These are phyloP conservation scores for Eutrema yunnanense DNA, from an alignment of 345 rosid species.

Conservation along the genomic window DNA sequence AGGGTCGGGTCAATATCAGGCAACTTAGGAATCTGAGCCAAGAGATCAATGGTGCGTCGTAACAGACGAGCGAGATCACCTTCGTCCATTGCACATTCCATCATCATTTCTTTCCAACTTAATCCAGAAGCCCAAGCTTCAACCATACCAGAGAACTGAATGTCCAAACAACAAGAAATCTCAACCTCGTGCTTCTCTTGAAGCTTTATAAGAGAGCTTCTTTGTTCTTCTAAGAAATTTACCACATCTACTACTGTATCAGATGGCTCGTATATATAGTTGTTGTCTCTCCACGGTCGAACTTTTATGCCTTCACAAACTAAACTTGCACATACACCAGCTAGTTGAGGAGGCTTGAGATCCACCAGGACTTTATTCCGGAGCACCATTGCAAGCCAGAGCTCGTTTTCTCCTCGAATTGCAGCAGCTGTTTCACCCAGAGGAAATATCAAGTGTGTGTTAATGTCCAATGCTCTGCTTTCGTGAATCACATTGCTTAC, in stretches of 20 bases:
- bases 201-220: constrained; percentile 48
- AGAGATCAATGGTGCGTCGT: constrained; percentile 71
- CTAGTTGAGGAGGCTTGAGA: constrained; percentile 79
- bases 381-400: constrained; percentile 90
- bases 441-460: constrained; percentile 73
- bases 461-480: constrained; percentile 69
- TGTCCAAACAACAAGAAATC: constrained; percentile 65
- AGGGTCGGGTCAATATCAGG: constrained; percentile 66
- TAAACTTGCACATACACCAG: constrained; percentile 70
- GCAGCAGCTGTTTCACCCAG: constrained; percentile 96
- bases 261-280: constrained; percentile 69
- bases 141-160: constrained; percentile 94
- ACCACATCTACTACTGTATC: constrained; percentile 45
- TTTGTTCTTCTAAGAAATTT: constrained; percentile 58
- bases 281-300: constrained; percentile 64
- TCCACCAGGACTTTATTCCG: constrained; percentile 58
- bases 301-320: constrained; percentile 91
- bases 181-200: constrained; percentile 82
- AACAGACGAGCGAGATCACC: constrained; percentile 90
- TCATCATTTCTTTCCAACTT: constrained; percentile 90
- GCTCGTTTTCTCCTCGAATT: constrained; percentile 91
- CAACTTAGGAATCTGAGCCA: constrained; percentile 91
- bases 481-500: constrained; percentile 87
- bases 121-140: constrained; percentile 98
- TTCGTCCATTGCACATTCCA: constrained; percentile 97